Conservation (phyloP, 306 rosid genomes). For the Glycine soja region DNA sequence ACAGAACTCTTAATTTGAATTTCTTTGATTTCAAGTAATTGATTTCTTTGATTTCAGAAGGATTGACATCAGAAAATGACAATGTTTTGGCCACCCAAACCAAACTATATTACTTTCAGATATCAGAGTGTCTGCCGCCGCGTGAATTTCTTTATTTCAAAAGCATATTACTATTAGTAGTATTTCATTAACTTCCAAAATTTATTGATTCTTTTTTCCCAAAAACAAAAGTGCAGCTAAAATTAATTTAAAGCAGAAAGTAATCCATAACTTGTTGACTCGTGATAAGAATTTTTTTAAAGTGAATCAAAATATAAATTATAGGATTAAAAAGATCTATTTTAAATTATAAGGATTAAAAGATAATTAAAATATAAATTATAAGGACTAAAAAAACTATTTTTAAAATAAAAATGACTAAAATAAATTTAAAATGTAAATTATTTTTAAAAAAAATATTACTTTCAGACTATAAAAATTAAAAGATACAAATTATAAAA, state of each 20-base stretch:
- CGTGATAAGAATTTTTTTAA: not conserved
- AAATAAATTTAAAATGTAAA: too few species aligned
- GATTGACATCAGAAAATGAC: not conserved
- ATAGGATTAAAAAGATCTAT: too few species aligned
- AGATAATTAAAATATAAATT: too few species aligned
- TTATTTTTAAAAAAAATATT: too few species aligned
- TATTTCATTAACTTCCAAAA: conserved; percentile 40
- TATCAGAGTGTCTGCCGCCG: conserved; percentile 7
- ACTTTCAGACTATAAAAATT: too few species aligned
- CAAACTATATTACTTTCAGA: not conserved
- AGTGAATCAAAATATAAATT: too few species aligned
- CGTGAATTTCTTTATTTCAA: not conserved
- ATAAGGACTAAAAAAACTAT: too few species aligned
- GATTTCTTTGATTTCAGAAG: not conserved
- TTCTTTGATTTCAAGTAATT: not conserved
- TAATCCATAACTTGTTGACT: conserved; percentile 37
- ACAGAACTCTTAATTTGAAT: not conserved
- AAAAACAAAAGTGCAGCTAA: not conserved
- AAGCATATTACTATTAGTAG: not conserved
- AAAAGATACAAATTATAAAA: too few species aligned
- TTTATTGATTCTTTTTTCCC: conserved; percentile 21
- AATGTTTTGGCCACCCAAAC: not conserved
- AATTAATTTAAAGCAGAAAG: conserved; percentile 37
- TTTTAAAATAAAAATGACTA: too few species aligned
- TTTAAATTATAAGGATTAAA: too few species aligned